Base-by-base conservation (phyloP, 2,329 filamentous ascomycete genomes). In the Orbilia oligospora region DNA sequence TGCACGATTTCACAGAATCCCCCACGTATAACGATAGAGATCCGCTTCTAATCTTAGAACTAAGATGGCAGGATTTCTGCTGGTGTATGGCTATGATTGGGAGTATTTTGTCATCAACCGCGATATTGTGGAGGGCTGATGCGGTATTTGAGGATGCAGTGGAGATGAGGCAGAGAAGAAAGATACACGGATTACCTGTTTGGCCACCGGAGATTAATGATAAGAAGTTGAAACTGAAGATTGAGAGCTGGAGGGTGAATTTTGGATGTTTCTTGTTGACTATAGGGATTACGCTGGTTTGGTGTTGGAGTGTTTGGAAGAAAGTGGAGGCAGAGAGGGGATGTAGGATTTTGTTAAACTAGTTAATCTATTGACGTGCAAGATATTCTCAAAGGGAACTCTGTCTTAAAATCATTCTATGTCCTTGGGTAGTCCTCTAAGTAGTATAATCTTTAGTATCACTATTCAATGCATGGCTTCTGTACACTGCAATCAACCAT, bases 311-410 rank as follows among this genome's bases (percentile, higher is more conserved):
- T 44, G 18, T 61, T 5, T 24, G 14, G 10, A 0, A 16, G 55
- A 61, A 61, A 4, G 55, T 30, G n/a, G 33, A 61, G 18, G n/a
- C 9, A 8, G 55, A 61, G 55, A 22, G 33, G 36, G 18, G 10
- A 18, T 61, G 55, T 44, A 22, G 55, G 36, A 44, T 61, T 22
- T 24, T 61, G n/a, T 44, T 61, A 27, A 27, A 27, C n/a, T 53
- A 8, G 5, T 38, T 18, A n/a, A n/a, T n/a, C n/a, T n/a, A n/a
- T n/a, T n/a, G n/a, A n/a, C n/a, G n/a, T n/a, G n/a, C n/a, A n/a
- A n/a, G n/a, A n/a, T n/a, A n/a, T n/a, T n/a, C n/a, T n/a, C n/a
- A n/a, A n/a, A n/a, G n/a, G n/a, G n/a, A n/a, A n/a, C n/a, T n/a
- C n/a, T n/a, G n/a, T n/a, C n/a, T n/a, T n/a, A n/a, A n/a, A n/a